Conservation (phyloP, 352 stramenopile genomes). For the Phytophthora aleatoria region DNA sequence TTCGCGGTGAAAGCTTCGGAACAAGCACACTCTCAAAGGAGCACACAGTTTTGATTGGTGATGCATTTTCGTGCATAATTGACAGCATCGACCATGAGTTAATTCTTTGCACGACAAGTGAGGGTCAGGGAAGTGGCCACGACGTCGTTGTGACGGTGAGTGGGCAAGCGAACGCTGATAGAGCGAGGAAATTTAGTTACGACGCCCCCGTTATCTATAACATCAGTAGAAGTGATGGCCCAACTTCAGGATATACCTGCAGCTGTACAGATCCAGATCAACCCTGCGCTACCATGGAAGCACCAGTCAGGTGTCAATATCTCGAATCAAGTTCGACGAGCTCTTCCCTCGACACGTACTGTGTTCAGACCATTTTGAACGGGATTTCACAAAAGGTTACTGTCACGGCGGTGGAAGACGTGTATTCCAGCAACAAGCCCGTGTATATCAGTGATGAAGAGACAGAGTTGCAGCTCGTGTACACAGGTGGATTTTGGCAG, state of each 20-base stretch:
- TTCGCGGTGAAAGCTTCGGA: constrained; percentile 61
- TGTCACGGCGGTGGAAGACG: constrained; percentile 33
- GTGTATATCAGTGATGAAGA: constrained; percentile 35
- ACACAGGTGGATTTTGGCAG: constrained; percentile 39
- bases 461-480: constrained; percentile 37
- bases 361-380: constrained; percentile 34
- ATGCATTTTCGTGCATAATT: constrained; percentile 42
- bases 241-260: constrained; percentile 60
- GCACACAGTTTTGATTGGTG: constrained; percentile 40
- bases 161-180: constrained; percentile 34
- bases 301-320: constrained; percentile 47
- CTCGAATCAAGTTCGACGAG: constrained; percentile 31
- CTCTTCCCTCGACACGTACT: constrained; percentile 32
- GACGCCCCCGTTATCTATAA: constrained; percentile 42
- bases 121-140: constrained; percentile 49
- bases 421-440: constrained; percentile 46
- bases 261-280: constrained; percentile 42
- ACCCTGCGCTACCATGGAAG: constrained; percentile 44
- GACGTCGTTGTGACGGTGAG: constrained; percentile 45
- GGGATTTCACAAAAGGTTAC: constrained; percentile 30
- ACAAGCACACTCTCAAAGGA: constrained; percentile 36
- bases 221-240: constrained; percentile 47
- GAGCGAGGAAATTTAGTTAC: constrained; percentile 45
- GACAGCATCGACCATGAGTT: constrained; percentile 34
- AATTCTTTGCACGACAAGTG: constrained; percentile 42